These are phyloP conservation scores for Colletotrichum agaves DNA, from an alignment of 2,329 filamentous ascomycete genomes.

Conservation along the genomic window DNA sequence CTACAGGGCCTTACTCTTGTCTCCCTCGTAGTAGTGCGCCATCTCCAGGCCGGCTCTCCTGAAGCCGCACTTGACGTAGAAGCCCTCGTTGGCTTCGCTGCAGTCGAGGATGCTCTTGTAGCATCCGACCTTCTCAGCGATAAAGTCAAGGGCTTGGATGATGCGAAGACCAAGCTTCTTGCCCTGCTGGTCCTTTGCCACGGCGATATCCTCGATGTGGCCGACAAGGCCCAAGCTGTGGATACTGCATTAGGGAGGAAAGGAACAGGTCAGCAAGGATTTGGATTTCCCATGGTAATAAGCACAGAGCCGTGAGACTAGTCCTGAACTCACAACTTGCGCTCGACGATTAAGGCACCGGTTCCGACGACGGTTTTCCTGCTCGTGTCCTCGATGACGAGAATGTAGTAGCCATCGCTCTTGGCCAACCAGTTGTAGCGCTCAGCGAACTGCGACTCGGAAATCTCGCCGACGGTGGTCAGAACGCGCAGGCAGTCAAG, in stretches of 20 bases:
- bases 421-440: constrained; percentile 85
- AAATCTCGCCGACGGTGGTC: constrained; percentile 91
- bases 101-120: constrained; percentile 99
- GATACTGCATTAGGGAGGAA: constrained; percentile 62
- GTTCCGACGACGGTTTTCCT: constrained; percentile 82
- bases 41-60: constrained; percentile 92
- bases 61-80: constrained; percentile 98
- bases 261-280: constrained; percentile 37
- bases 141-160: constrained; percentile 91
- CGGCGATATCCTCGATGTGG: constrained; percentile 98
- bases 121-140: constrained; percentile 89
- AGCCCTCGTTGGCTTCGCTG: constrained; percentile 94
- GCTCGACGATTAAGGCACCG: constrained; percentile 89
- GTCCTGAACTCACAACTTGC: constrained; percentile 78
- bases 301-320: constrained; percentile 5
- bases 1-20: constrained; percentile 57
- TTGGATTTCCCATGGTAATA: constrained; percentile 8
- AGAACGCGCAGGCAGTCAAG: constrained; percentile 91
- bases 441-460: constrained; percentile 77
- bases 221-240: constrained; percentile 85
- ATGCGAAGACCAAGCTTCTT: constrained; percentile 95
- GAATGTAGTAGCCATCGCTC: constrained; percentile 83
- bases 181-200: constrained; percentile 93
- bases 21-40: constrained; percentile 88
- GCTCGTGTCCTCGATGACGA: constrained; percentile 82